These are phyloP conservation scores for Effrenium voratum DNA, from an alignment of 73 alveolate genomes.

Conservation along the genomic window DNA sequence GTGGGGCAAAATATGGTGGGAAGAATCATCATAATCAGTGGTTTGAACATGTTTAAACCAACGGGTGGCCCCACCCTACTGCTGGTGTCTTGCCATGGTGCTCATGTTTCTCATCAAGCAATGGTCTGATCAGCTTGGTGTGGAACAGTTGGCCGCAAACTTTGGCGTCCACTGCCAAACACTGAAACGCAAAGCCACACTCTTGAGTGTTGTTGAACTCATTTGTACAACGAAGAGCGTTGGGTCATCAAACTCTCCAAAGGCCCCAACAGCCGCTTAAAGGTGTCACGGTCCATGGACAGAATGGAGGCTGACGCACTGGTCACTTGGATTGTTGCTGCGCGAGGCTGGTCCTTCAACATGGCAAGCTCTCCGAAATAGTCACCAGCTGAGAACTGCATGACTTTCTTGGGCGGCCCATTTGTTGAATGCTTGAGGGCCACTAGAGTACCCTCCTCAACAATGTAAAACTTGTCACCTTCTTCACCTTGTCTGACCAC, in stretches of 20 bases:
- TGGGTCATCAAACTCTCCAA: not conserved
- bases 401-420: conserved; percentile 32
- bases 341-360: conserved; percentile 94
- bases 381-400: conserved; percentile 51
- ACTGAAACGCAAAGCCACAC: no score
- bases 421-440: conserved; percentile 96
- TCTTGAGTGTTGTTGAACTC: no score
- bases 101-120: no score
- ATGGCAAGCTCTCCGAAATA: conserved; percentile 95
- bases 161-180: no score
- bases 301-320: conserved; percentile 24
- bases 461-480: conserved; percentile 99
- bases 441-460: conserved; percentile 98
- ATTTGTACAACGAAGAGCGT: not conserved
- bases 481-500: conserved; percentile 97
- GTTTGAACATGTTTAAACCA: no score
- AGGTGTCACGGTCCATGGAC: conserved; percentile 2
- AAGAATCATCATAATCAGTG: no score
- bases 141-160: no score
- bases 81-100: no score
- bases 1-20: no score
- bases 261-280: conserved; percentile 30
- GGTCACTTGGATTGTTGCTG: conserved; percentile 94
- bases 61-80: no score
- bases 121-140: no score